Evolutionary conservation across 2,329 filamentous ascomycete species (phyloP).

Genomic region (Emmonsiellopsis sp.): DNA sequence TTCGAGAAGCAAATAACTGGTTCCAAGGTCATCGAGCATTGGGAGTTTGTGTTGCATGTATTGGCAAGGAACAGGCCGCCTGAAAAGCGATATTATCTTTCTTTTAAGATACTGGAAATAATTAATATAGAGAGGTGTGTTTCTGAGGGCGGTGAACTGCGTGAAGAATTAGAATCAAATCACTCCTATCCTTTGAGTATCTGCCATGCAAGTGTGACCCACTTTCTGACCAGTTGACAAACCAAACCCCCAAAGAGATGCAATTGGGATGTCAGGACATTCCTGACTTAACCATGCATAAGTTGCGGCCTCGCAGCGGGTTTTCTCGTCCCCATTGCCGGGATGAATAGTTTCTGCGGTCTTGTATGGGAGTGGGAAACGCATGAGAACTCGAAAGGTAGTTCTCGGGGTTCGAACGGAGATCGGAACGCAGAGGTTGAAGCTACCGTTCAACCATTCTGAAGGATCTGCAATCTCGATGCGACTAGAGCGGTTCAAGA

Average conservation of each 20-base stretch:
- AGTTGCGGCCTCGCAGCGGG: not conserved
- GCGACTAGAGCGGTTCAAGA: not conserved
- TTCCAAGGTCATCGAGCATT: not conserved
- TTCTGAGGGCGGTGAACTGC: not conserved
- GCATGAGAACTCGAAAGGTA: not conserved
- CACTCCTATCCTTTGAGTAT: not conserved
- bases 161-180: not conserved
- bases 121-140: too few species aligned
- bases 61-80: too few species aligned
- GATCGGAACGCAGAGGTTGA: not conserved
- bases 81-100: too few species aligned
- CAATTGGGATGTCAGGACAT: not conserved
- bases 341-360: not conserved
- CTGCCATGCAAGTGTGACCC: not conserved
- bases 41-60: not conserved
- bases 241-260: not conserved
- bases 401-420: not conserved
- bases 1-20: not conserved
- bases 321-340: not conserved
- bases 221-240: not conserved
- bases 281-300: not conserved
- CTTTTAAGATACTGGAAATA: too few species aligned
- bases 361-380: not conserved
- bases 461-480: not conserved
- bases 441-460: conserved; percentile 1